These are phyloP conservation scores for Aspergillus eucalypticola DNA, from an alignment of 2,329 filamentous ascomycete species.

Conservation along the genomic window DNA sequence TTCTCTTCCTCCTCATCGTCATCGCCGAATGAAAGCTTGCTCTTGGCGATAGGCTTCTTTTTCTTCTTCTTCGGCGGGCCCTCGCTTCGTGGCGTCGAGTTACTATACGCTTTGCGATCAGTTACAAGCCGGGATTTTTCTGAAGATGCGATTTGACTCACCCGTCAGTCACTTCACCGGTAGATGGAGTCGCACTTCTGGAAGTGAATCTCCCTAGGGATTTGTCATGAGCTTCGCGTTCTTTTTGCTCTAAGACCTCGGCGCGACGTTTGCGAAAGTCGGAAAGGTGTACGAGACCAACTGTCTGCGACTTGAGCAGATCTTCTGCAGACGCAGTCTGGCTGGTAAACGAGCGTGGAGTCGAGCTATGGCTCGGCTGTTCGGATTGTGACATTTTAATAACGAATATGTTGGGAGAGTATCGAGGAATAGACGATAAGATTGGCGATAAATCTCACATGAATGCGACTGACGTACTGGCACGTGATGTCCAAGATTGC, in stretches of 20 bases:
- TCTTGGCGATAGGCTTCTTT: conserved; percentile 60
- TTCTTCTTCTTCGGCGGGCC: conserved; percentile 55
- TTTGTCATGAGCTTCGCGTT: conserved; percentile 72
- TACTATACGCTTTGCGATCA: conserved; percentile 61
- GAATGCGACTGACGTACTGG: conserved; percentile 15
- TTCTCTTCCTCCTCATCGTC: conserved; percentile 65
- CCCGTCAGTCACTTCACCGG: conserved; percentile 56
- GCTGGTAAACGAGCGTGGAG: conserved; percentile 64
- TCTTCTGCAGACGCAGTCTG: conserved; percentile 78
- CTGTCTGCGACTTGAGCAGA: conserved; percentile 78
- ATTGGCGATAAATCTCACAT: conserved; percentile 3
- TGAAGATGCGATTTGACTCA: conserved; percentile 45
- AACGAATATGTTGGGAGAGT: background rate
- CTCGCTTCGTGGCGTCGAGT: conserved; percentile 50
- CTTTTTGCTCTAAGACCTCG: conserved; percentile 88
- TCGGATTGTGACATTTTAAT: conserved; percentile 33
- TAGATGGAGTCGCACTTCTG: conserved; percentile 53
- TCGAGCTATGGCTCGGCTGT: conserved; percentile 44
- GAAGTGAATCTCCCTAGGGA: conserved; percentile 51
- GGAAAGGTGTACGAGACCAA: conserved; percentile 85
- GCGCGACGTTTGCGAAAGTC: conserved; percentile 96
- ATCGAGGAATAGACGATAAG: background rate
- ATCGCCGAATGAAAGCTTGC: conserved; percentile 63
- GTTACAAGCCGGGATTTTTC: conserved; percentile 28
- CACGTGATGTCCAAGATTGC: conserved; percentile 16